Conservation (phyloP, 2,329 filamentous ascomycete genomes). For the Thyridium curvatum region DNA sequence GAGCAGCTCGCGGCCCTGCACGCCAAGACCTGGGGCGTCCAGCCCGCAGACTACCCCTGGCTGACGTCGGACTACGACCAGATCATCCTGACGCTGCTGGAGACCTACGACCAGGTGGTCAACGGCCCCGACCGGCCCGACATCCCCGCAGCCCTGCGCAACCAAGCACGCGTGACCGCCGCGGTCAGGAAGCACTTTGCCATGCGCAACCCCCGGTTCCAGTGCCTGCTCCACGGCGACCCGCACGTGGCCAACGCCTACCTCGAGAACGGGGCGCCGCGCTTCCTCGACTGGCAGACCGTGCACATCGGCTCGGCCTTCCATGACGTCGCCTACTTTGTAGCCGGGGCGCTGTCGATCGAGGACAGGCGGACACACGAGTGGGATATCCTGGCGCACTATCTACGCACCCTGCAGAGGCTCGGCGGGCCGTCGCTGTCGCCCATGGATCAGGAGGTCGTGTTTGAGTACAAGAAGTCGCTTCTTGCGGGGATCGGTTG, state of each 20-base stretch:
- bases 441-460: slow-evolving; percentile 16
- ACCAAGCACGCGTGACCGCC: slow-evolving; percentile 19
- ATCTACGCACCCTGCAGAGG: slow-evolving; percentile 17
- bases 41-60: slow-evolving; percentile 13
- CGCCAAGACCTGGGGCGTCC: slow-evolving; percentile 18
- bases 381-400: slow-evolving; percentile 23
- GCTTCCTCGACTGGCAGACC: slow-evolving; percentile 29
- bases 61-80: slow-evolving; percentile 13
- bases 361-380: slow-evolving; percentile 25
- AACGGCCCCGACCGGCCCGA: slow-evolving; percentile 15
- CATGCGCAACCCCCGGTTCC: slow-evolving; percentile 22
- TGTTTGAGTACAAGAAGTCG: slow-evolving; percentile 18
- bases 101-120: slow-evolving; percentile 16
- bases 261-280: slow-evolving; percentile 16
- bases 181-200: slow-evolving; percentile 22
- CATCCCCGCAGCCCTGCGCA: slow-evolving; percentile 17
- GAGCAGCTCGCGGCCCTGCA: slow-evolving; percentile 28
- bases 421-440: slow-evolving; percentile 17
- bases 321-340: slow-evolving; percentile 28
- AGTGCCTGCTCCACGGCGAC: slow-evolving; percentile 26
- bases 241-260: slow-evolving; percentile 27
- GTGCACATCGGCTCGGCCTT: slow-evolving; percentile 26
- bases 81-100: slow-evolving; percentile 14
- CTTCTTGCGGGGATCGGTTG: slow-evolving; percentile 18
- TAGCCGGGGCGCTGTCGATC: slow-evolving; percentile 21